Base-by-base conservation (phyloP, 2,329 filamentous ascomycete species). In the Cucurbitaria berberidis region DNA sequence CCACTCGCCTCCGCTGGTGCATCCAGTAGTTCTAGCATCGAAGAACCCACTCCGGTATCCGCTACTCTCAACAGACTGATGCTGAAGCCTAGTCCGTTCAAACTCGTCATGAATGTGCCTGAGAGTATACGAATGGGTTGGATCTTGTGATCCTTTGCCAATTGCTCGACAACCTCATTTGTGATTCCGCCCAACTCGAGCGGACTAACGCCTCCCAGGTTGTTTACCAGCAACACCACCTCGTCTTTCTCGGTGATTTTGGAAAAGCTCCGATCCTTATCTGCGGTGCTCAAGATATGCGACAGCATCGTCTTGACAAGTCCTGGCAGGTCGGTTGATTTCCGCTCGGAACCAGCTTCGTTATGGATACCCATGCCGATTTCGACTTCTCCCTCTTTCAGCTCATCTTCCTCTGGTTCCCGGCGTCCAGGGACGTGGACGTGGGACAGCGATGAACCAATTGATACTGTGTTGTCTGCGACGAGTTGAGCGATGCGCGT, bases 371-470 rank as follows among this genome's bases (percentile, higher is more conserved):
- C 88, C 87, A 90, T 90, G 1, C 88, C 88, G 59, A 89, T 80
- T 74, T 89, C 86, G 19, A 88, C 80, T 64, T 88, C 84, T 18
- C 81, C 81, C 15, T 81, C 74, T 41, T 77, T 81, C 51, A 93
- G 75, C 36, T 86, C 86, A 21, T 86, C 84, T 10, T 79, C 80
- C 38, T 81, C 81, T 11, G 75, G 69, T 59, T 85, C 83, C 1
- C 80, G 83, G 55, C 92, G 84, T 3, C 93, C 93, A 0, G 93
- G 93, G 0, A 97, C 90, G 70, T 97, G 93, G n/a, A 97, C 93
- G 72, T 96, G 93, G 59, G 89, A 88, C 36, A 97, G 78, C 47
- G 90, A 93, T 3, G 90, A 89, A 15, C 93, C 93, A 19, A 97
- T 90, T 36, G 89, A 92, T 29, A 96, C 89, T 6, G 93, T 77